Evolutionary conservation across 139 green algal genomes (phyloP), one percentile per base, ranked within the genome.

Genomic region (Trebouxia sp.): DNA sequence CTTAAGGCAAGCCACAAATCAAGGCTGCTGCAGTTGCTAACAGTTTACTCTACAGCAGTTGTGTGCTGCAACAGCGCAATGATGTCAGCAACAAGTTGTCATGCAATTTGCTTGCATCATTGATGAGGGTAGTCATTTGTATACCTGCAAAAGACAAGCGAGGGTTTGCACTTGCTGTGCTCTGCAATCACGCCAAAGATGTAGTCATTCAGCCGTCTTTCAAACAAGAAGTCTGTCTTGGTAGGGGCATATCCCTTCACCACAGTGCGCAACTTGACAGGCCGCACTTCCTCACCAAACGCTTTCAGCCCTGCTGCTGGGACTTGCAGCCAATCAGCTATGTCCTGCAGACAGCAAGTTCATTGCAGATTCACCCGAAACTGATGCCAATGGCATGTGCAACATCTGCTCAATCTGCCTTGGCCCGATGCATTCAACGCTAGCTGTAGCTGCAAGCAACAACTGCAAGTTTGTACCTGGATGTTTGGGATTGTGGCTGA

Each of bases 81-180:
- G n/a, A n/a, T n/a, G n/a, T n/a, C n/a, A n/a, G n/a, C n/a, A n/a
- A n/a, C n/a, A n/a, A n/a, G n/a, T n/a, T n/a, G n/a, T n/a, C n/a
- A n/a, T n/a, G n/a, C n/a, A n/a, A n/a, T n/a, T n/a, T n/a, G n/a
- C n/a, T n/a, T n/a, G n/a, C n/a, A n/a, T n/a, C n/a, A n/a, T n/a
- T n/a, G n/a, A n/a, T n/a, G n/a, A n/a, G n/a, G n/a, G n/a, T n/a
- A n/a, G n/a, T n/a, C n/a, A n/a, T n/a, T n/a, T n/a, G 26, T 22
- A 55, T 37, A 84, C 91, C 88, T 93, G 89, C 96, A 99, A 81
- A 99, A 99, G 3, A 98, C 83, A 12, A 99, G 88, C 0, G 91
- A 76, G 1, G 95, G 96, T 78, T 92, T 94, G 4, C 91, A 87
- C 1, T 78, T 79, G 83, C 86, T 93, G 90, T 90, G 83, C 65